These are phyloP conservation scores for Candida pseudoglaebosa DNA, from an alignment of 805 yeast genomes.

Conservation along the genomic window DNA sequence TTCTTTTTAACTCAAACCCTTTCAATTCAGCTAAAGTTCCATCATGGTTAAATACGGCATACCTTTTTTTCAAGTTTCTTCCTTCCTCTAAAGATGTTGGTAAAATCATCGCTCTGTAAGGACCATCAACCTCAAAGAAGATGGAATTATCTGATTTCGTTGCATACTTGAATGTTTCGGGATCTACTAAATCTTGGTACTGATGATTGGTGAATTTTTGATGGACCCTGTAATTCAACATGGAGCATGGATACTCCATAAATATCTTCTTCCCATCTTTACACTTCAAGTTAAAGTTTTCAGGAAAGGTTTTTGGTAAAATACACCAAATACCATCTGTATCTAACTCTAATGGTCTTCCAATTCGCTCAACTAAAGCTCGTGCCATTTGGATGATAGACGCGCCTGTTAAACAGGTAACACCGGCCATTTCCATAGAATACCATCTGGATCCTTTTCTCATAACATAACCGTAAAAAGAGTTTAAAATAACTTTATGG, in stretches of 20 bases:
- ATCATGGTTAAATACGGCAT: conserved; percentile 94
- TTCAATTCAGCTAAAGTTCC: conserved; percentile 92
- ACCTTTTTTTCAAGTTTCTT: conserved; percentile 90
- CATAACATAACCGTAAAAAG: conserved; percentile 98
- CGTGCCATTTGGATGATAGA: conserved; percentile 98
- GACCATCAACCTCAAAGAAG: conserved; percentile 98
- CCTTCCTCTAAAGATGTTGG: conserved; percentile 98
- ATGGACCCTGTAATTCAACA: conserved; percentile 92
- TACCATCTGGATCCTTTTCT: conserved; percentile 99
- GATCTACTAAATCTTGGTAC: conserved; percentile 81
- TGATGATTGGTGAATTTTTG: conserved; percentile 89
- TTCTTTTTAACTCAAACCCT: conserved; percentile 93
- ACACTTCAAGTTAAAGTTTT: conserved; percentile 66
- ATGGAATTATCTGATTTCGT: conserved; percentile 87
- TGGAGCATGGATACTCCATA: conserved; percentile 91
- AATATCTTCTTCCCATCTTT: conserved; percentile 74
- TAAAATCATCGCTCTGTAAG: conserved; percentile 93
- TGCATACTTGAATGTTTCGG: conserved; percentile 61
- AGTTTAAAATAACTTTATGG: conserved; percentile 92
- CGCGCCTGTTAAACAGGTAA: conserved; percentile 96
- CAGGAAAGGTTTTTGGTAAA: conserved; percentile 89
- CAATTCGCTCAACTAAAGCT: conserved; percentile 82
- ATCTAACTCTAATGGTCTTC: conserved; percentile 93
- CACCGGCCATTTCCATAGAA: conserved; percentile 99
- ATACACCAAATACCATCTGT: conserved; percentile 99